phyloP scores from a whole-genome alignment of 2,329 filamentous ascomycete genomes.

The Paraphaeosphaeria minitans region DNA sequence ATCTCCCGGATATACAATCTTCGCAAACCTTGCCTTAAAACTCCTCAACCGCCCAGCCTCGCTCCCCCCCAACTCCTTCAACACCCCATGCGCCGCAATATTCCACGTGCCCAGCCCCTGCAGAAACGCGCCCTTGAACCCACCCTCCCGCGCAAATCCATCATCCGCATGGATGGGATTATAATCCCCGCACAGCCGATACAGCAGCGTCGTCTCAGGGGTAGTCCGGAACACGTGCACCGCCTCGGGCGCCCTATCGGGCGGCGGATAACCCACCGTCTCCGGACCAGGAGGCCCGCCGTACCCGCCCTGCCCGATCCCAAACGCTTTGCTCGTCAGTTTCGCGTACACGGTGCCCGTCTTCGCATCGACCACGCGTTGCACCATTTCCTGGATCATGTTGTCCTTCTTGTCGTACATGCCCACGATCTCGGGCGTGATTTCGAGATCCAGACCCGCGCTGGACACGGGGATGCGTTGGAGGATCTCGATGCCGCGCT shows the following conservation, averaged over 20 bases:
- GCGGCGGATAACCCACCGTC: constrained; percentile 38
- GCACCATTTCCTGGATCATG: constrained; percentile 52
- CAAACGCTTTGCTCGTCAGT: constrained; percentile 50
- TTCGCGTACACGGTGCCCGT: constrained; percentile 48
- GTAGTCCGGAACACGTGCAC: constrained; percentile 48
- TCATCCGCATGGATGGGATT: constrained; percentile 56
- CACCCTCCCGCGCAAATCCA: constrained; percentile 49
- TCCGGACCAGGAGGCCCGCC: constrained; percentile 50
- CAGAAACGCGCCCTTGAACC: constrained; percentile 54
- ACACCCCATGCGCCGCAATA: constrained; percentile 51
- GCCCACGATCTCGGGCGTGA: constrained; percentile 50
- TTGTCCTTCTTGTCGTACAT: constrained; percentile 52
- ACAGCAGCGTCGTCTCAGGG: constrained; percentile 49
- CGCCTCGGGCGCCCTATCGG: constrained; percentile 47
- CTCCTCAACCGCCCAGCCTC: constrained; percentile 50
- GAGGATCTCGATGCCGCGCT: constrained; percentile 49
- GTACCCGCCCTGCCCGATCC: constrained; percentile 55
- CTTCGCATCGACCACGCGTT: constrained; percentile 48
- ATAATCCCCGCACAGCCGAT: constrained; percentile 56
- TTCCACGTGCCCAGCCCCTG: constrained; percentile 58
- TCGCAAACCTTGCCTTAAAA: constrained; percentile 54
- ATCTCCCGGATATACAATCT: constrained; percentile 56
- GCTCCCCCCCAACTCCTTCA: constrained; percentile 49
- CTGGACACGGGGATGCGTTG: constrained; percentile 45
- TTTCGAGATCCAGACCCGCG: constrained; percentile 47